These are phyloP conservation scores for Bimuria novae-zelandiae DNA, from an alignment of 2,329 filamentous ascomycete genomes.

Conservation along the genomic window DNA sequence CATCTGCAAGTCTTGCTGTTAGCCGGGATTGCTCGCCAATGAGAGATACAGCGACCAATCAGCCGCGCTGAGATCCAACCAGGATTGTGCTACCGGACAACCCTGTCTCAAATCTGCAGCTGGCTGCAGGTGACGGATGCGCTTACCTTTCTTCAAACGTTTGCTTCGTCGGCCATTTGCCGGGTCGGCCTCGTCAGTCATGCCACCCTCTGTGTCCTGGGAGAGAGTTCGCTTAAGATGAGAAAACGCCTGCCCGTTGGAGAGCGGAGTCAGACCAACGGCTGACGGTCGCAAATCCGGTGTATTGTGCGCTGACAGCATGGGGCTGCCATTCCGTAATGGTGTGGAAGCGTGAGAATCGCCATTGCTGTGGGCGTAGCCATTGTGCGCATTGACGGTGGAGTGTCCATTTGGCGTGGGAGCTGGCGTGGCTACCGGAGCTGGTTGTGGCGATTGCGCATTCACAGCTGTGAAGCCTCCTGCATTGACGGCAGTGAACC, in stretches of 20 bases:
- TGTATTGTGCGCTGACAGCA: constrained; percentile 66
- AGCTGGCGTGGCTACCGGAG: no score
- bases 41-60: constrained; percentile 15
- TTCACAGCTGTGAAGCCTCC: constrained; percentile 70
- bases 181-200: constrained; percentile 60
- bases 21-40: constrained; percentile 30
- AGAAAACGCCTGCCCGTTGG: constrained; percentile 58
- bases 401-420: constrained; percentile 54
- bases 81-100: constrained; percentile 25
- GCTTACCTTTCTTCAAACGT: constrained; percentile 81
- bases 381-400: constrained; percentile 60
- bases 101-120: constrained; percentile 30
- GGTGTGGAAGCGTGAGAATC: constrained; percentile 64
- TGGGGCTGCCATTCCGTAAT: constrained; percentile 66
- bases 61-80: constrained; percentile 25
- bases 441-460: constrained; percentile 37
- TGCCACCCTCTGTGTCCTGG: constrained; percentile 59
- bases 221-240: constrained; percentile 75
- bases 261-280: constrained; percentile 51
- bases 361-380: constrained; percentile 56
- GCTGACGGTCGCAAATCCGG: constrained; percentile 65
- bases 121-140: constrained; percentile 22
- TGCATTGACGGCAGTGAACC: constrained; percentile 74
- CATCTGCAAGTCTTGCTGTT: constrained; percentile 49
- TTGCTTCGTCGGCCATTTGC: constrained; percentile 75